Evolutionary conservation across 2,329 filamentous ascomycete genomes (phyloP).

Genomic region (Incumbomyces delicatus): DNA sequence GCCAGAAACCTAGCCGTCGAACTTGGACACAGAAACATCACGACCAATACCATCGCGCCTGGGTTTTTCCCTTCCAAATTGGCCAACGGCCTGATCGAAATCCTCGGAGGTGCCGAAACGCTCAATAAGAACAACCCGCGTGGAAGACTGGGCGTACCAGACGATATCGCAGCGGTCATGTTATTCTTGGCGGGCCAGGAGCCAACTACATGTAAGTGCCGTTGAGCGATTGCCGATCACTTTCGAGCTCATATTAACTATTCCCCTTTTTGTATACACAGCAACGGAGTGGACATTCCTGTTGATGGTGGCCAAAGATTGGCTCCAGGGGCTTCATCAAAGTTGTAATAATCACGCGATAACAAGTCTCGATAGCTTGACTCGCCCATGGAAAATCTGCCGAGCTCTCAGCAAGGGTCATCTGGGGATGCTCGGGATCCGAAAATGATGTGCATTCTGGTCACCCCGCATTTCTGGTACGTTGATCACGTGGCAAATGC

Average conservation of each 20-base stretch:
- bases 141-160: conserved; percentile 55
- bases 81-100: conserved; percentile 44
- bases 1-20: conserved; percentile 63
- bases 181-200: conserved; percentile 46
- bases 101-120: conserved; percentile 36
- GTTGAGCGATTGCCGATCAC: no score
- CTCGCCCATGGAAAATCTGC: no score
- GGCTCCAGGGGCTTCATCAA: no score
- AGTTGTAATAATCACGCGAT: no score
- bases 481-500: no score
- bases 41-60: conserved; percentile 56
- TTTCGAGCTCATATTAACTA: no score
- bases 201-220: conserved; percentile 12
- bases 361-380: no score
- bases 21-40: conserved; percentile 55
- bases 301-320: conserved; percentile 43
- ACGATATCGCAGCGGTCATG: conserved; percentile 68
- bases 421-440: no score
- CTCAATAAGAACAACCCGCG: conserved; percentile 55
- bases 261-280: neutral
- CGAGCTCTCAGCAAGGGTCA: no score
- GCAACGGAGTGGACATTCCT: conserved; percentile 55
- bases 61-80: conserved; percentile 53
- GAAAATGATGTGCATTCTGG: no score
- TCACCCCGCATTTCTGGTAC: no score